Percentiles rank a stretch among this genome's conserved stretches.
These are phyloP conservation scores for Chloris gayana DNA, from an alignment of 176 grass and related monocot genomes.

Conservation along the genomic window DNA sequence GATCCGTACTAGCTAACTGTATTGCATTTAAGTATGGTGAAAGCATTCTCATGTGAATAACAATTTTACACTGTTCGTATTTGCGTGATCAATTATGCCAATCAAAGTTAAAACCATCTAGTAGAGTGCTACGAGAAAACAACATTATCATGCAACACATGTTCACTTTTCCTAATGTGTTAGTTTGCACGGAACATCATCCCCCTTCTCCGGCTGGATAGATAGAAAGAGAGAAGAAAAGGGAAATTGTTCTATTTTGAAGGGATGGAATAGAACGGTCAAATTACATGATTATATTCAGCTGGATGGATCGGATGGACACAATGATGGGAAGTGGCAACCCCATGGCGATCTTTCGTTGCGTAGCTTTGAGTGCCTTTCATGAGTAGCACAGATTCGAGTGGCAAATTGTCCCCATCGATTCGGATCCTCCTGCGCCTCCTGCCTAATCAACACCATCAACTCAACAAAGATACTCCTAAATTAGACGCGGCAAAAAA, in stretches of 20 bases:
- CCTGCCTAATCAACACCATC: conserved; percentile 10
- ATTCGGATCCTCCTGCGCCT: conserved; percentile 15
- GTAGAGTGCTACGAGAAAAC: not conserved
- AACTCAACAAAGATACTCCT: not conserved
- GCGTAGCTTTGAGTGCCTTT: conserved; percentile 57
- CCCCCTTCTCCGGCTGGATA: not conserved
- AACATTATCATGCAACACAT: not conserved
- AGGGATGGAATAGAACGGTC: not conserved
- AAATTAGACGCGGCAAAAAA: not conserved
- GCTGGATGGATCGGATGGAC: conserved; percentile 18
- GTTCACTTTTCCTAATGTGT: not conserved
- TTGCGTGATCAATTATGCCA: not conserved
- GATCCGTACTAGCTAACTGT: not conserved
- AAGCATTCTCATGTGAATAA: too few species aligned
- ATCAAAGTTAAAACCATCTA: not conserved
- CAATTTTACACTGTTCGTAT: not conserved
- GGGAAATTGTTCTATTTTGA: not conserved
- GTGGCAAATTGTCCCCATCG: conserved; percentile 48
- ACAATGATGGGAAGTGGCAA: conserved; percentile 39
- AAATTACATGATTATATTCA: conserved; percentile 6
- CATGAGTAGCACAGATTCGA: conserved; percentile 42
- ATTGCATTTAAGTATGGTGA: too few species aligned
- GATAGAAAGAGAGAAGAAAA: not conserved
- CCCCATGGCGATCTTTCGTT: conserved; percentile 28
- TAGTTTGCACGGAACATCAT: not conserved